phyloP scores from a whole-genome alignment of 2,329 filamentous ascomycete species.

The Blastomyces percursus region DNA sequence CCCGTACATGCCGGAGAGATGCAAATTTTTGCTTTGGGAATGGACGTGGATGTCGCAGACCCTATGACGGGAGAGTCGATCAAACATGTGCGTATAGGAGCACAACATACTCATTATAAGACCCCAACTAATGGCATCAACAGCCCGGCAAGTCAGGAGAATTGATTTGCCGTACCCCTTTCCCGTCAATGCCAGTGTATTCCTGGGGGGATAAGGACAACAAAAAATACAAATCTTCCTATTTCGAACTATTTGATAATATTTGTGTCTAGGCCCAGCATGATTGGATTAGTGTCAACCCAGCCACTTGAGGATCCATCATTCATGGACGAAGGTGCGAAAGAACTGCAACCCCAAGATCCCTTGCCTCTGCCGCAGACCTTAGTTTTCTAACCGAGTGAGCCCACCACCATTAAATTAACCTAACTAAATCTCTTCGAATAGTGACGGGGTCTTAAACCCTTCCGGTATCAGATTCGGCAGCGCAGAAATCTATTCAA shows the following conservation, averaged over 20 bases:
- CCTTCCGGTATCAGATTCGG: conserved; percentile 40
- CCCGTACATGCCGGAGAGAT: conserved; percentile 38
- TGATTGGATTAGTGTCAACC: conserved; percentile 37
- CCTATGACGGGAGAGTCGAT: conserved; percentile 28
- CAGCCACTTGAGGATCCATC: conserved; percentile 30
- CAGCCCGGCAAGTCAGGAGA: conserved; percentile 33
- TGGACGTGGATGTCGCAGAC: conserved; percentile 38
- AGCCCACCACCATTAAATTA: not conserved
- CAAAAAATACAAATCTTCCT: conserved; percentile 34
- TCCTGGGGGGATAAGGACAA: conserved; percentile 36
- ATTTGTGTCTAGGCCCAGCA: conserved; percentile 37
- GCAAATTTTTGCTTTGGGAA: conserved; percentile 36
- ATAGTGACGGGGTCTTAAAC: conserved; percentile 38
- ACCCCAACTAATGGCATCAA: conserved; percentile 6
- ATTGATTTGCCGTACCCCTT: conserved; percentile 36
- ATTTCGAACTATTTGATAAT: conserved; percentile 36
- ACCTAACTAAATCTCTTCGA: not conserved
- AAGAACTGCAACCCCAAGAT: not conserved
- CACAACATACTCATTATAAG: not conserved
- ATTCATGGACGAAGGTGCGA: conserved; percentile 35
- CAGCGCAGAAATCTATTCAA: conserved; percentile 38
- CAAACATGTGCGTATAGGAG: conserved; percentile 10
- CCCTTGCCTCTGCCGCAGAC: not conserved
- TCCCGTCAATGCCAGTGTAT: conserved; percentile 37
- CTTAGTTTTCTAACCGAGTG: not conserved